A percentile compares a stretch with the other conserved stretches of the same genome.
These are phyloP conservation scores for Filobasidium uniguttulatum DNA, from an alignment of 1,284 basidiomycete genomes.

Conservation along the genomic window DNA sequence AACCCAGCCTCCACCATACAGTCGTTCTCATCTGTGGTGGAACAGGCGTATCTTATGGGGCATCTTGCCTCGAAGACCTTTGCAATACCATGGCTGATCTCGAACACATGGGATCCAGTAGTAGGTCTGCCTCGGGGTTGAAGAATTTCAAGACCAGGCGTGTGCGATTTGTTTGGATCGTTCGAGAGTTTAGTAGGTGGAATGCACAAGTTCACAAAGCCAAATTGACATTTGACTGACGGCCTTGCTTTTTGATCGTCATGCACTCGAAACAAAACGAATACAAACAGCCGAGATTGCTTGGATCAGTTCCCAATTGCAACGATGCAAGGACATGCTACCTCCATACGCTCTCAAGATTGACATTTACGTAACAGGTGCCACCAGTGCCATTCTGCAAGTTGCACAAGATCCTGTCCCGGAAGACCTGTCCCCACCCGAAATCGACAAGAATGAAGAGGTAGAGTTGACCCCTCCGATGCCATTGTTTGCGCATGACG, in stretches of 20 bases:
- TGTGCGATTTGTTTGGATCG: constrained; percentile 69
- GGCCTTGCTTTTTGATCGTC: not conserved
- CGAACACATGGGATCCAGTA: constrained; percentile 16
- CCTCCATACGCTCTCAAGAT: constrained; percentile 50
- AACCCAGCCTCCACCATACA: constrained; percentile 53
- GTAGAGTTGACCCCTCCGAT: too few relatives aligned
- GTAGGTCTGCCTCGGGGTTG: constrained; percentile 43
- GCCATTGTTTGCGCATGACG: too few relatives aligned
- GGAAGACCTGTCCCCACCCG: too few relatives aligned
- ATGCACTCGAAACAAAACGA: too few relatives aligned
- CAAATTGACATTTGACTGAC: too few relatives aligned
- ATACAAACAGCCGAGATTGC: constrained; percentile 72
- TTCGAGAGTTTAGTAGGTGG: constrained; percentile 59
- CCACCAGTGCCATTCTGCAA: not conserved
- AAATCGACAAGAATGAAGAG: too few relatives aligned
- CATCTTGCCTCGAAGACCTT: constrained; percentile 57
- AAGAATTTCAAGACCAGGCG: constrained; percentile 46
- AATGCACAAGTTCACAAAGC: too few relatives aligned
- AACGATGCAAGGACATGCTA: constrained; percentile 53
- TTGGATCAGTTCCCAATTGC: constrained; percentile 61
- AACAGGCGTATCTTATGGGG: constrained; percentile 63
- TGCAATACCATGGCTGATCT: constrained; percentile 51
- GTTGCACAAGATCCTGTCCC: too few relatives aligned
- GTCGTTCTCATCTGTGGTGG: constrained; percentile 63
- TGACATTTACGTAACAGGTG: constrained; percentile 59